Conservation (phyloP, 331 rosid genomes). For the Acacia pycnantha region DNA sequence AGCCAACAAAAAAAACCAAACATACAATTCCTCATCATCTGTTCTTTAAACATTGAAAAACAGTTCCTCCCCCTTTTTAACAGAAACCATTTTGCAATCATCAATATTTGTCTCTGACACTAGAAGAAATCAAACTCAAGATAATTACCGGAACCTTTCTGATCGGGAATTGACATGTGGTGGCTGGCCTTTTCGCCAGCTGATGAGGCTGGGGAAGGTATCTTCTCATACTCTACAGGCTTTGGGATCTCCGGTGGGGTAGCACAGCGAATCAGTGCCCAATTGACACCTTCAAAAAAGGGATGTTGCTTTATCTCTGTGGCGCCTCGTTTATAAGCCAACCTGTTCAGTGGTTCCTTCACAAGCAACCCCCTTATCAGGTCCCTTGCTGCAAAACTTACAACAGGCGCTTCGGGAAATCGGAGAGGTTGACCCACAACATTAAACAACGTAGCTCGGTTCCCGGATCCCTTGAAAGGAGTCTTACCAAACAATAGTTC, state of each 20-base stretch:
- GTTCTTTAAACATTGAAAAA: slow-evolving; percentile 55
- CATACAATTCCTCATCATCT: slow-evolving; percentile 60
- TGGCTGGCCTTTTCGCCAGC: background rate
- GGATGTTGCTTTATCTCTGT: background rate
- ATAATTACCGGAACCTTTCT: background rate
- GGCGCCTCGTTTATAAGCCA: background rate
- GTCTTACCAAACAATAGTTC: background rate
- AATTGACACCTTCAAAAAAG: background rate
- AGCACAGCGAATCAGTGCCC: background rate
- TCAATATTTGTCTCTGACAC: slow-evolving; percentile 28
- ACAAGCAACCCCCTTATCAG: background rate
- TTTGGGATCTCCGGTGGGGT: background rate
- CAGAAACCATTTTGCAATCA: slow-evolving; percentile 48
- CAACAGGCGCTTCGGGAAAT: background rate
- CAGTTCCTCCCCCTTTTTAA: slow-evolving; percentile 38
- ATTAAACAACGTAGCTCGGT: background rate
- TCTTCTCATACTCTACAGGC: background rate
- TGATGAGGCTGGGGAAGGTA: background rate
- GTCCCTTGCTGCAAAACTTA: background rate
- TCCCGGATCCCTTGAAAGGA: background rate
- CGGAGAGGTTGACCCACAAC: background rate
- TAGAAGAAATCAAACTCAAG: background rate
- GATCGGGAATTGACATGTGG: background rate
- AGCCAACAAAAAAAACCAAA: slow-evolving; percentile 50
- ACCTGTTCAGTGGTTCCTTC: background rate